Evolutionary conservation across 2,329 filamentous ascomycete genomes (phyloP).

Genomic region (Paraphaeosphaeria sporulosa): DNA sequence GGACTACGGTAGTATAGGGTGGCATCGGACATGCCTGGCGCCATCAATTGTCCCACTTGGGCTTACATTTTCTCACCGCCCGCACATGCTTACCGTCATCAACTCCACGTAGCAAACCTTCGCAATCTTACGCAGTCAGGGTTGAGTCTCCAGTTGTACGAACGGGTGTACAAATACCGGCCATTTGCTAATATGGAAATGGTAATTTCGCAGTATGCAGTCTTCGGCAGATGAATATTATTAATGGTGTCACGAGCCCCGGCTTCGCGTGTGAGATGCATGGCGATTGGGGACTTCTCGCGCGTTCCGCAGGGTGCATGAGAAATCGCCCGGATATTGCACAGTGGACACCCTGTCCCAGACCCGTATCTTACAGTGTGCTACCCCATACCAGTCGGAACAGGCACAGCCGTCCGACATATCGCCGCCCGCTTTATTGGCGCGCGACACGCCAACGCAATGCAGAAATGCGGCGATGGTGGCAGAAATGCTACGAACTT

Average conservation of each 20-base stretch:
- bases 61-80: slow-evolving; percentile 11
- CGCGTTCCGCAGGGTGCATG: not conserved
- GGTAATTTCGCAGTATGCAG: slow-evolving; percentile 12
- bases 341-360: not conserved
- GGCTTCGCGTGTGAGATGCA: not conserved
- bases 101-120: slow-evolving; percentile 15
- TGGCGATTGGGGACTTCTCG: slow-evolving; percentile 2
- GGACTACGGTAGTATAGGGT: slow-evolving; percentile 4
- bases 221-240: slow-evolving; percentile 9
- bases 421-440: not conserved
- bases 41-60: slow-evolving; percentile 1
- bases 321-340: slow-evolving; percentile 1
- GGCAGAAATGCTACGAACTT: not conserved
- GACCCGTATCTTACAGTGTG: not conserved
- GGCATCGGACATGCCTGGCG: not conserved
- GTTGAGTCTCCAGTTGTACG: slow-evolving; percentile 8
- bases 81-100: slow-evolving; percentile 12
- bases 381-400: not conserved
- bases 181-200: slow-evolving; percentile 7
- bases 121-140: not conserved
- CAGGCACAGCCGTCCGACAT: not conserved
- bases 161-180: slow-evolving; percentile 8
- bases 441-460: not conserved
- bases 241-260: not conserved
- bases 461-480: not conserved